Evolutionary conservation across 2,329 filamentous ascomycete genomes (phyloP), one percentile per base, ranked within the genome.

Genomic region (Trichocomaceae sp.): DNA sequence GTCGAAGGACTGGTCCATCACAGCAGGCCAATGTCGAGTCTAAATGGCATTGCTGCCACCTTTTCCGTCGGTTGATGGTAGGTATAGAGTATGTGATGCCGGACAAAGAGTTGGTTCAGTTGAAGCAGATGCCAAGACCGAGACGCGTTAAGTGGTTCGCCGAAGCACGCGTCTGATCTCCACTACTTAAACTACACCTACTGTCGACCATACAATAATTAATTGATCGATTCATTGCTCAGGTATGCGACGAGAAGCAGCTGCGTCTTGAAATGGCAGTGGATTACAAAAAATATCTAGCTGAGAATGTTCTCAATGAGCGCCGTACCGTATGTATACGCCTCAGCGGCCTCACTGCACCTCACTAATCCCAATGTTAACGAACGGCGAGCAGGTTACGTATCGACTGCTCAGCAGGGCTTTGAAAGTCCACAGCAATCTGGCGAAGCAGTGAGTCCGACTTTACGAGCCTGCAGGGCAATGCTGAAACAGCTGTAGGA

Each of bases 351-450:
- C 13, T 26, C 3, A 17, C n/a, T 12, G 41, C 3, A 33, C n/a
- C 42, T 19, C 23, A 23, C 31, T 31, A 13, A 35, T 52, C 26
- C 26, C 26, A 8, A 8, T 29, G 22, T 41, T 56, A 10, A 56
- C 45, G 13, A 15, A 56, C 45, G 15, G 15, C 12, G 23, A 17
- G 52, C 12, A 64, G 90, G 80, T 96, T 64, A 95, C 88, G 50
- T 97, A 96, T 76, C 86, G 90, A 50, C 77, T 86, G 48, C 75
- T 99, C 58, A 93, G 90, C 71, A 83, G 92, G 64, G 86, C 85
- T 39, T 73, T 96, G 52, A 87, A 90, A 64, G 80, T 96, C 45
- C 87, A 96, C 69, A 86, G 88, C 69, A 93, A 95, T 67, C 77
- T 81, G 44, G 93, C 93, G 12, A 99, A 99, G 72, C 85, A 91